Evolutionary conservation across 129 eudicot genomes (phyloP), one percentile per base, ranked within the genome.

Genomic region (sunflower (Helianthus annuus)): DNA sequence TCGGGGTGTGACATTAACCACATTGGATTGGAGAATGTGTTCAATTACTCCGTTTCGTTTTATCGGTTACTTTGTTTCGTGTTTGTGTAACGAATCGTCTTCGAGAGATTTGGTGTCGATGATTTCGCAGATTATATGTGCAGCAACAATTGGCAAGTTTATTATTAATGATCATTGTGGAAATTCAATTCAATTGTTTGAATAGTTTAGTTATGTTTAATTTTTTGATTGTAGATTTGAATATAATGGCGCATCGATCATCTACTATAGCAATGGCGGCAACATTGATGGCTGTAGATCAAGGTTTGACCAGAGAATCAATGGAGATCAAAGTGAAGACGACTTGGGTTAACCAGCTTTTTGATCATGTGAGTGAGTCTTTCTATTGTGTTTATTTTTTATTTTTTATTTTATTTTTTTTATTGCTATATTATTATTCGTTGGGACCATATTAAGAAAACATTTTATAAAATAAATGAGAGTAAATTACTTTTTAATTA

Each of bases 261-360:
- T 85, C 91, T 7, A 81, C 78, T 24, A 67, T 85, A 16, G 89
- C 91, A 60, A 80, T 80, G 79, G 86, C 95, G 52, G 91, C 91
- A 19, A 84, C 84, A 68, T 75, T 91, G 70, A 64, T 77, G 69
- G 86, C 80, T 46, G 10, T 80, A 72, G 89, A 87, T 82, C 84
- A 62, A 69, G 76, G 53, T 52, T 71, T 87, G 76, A 85, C 83
- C 3, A 80, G 59, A 59, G 79, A 85, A 63, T 66, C 83, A 32
- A 69, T 88, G 81, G 83, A 78, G 70, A 68, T 54, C 29, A 85
- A 81, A 71, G 65, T 88, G 58, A 73, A 69, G 74, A 63, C 42
- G 17, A 52, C 64, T 14, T 59, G 77, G 66, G 57, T 81, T 15
- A 64, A 51, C 76, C 74, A 51, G 54, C 59, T 76, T 76, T 52